Percentiles rank a stretch among this genome's conserved stretches.
These are phyloP conservation scores for Neurospora sp. DNA, from an alignment of 495 filamentous ascomycete genomes.

Conservation along the genomic window DNA sequence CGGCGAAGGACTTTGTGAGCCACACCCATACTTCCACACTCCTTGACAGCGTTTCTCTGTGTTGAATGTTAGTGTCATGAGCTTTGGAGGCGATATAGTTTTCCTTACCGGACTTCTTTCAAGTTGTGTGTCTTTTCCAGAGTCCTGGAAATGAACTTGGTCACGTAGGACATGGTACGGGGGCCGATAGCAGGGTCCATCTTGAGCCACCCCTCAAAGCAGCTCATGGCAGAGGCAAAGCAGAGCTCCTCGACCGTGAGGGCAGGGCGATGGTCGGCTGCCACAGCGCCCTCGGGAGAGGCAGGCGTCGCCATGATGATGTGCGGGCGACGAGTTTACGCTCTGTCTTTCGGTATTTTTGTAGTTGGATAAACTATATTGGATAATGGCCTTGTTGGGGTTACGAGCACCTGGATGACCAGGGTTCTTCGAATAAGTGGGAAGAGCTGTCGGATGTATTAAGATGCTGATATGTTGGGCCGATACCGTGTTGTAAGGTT, in stretches of 20 bases:
- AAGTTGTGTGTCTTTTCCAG: conserved; percentile 42
- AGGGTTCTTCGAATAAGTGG: neutral
- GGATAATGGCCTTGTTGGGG: neutral
- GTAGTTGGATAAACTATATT: neutral
- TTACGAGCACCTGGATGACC: neutral
- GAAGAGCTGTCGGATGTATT: neutral
- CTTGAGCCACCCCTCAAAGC: conserved; percentile 46
- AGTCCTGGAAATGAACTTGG: conserved; percentile 40
- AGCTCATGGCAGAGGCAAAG: conserved; percentile 42
- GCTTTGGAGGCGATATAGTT: neutral
- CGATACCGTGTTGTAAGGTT: neutral
- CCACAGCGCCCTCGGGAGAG: neutral
- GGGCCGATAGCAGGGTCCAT: conserved; percentile 37
- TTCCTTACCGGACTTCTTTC: conserved; percentile 42
- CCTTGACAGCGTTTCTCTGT: conserved; percentile 44
- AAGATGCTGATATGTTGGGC: neutral
- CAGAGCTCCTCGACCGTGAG: conserved; percentile 41
- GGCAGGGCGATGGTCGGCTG: conserved; percentile 4
- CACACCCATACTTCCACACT: conserved; percentile 63
- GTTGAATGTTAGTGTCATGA: neutral
- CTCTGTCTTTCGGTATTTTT: neutral
- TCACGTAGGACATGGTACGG: conserved; percentile 37
- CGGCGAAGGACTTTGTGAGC: conserved; percentile 34
- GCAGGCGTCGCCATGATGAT: neutral
- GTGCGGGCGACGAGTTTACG: neutral